These are phyloP conservation scores for Volvariella surrecta DNA, from an alignment of 1,284 basidiomycete genomes.

Conservation along the genomic window DNA sequence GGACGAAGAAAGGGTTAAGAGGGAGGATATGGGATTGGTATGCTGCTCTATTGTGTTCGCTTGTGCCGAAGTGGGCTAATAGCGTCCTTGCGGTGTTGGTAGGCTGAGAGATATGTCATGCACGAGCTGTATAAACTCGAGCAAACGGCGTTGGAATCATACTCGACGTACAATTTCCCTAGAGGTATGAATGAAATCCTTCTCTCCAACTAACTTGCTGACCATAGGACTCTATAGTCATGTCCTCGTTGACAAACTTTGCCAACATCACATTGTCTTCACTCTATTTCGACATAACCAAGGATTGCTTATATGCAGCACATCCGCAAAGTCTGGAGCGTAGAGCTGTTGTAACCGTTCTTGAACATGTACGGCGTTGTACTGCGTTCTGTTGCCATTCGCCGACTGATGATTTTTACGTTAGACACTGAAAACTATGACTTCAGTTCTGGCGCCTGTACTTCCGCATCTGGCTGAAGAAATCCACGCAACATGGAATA, in stretches of 20 bases:
- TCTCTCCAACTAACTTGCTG: conserved; percentile 1
- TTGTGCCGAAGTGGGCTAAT: too few species aligned
- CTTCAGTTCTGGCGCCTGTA: conserved; percentile 77
- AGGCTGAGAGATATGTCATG: conserved; percentile 85
- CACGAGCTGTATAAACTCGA: conserved; percentile 77
- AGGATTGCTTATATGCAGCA: conserved; percentile 87
- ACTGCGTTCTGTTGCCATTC: conserved; percentile 11
- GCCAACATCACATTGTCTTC: conserved; percentile 67
- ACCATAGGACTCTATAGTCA: conserved; percentile 33
- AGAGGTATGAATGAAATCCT: conserved; percentile 45
- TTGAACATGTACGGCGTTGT: conserved; percentile 49
- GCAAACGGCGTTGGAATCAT: conserved; percentile 54
- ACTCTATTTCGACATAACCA: conserved; percentile 88
- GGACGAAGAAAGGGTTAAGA: conserved; percentile 26
- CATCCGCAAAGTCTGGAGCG: conserved; percentile 43
- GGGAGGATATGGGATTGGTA: conserved; percentile 55
- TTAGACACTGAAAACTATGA: conserved; percentile 66
- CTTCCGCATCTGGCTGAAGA: conserved; percentile 92
- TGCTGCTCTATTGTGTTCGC: conserved; percentile 15
- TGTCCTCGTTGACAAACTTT: conserved; percentile 55
- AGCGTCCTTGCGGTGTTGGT: neutral
- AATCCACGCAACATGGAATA: conserved; percentile 48
- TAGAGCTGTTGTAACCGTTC: conserved; percentile 58
- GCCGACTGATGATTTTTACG: neutral
- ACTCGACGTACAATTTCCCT: conserved; percentile 76